These are phyloP conservation scores for Curvularia eragrostidis DNA, from an alignment of 2,329 filamentous ascomycete species.

Conservation along the genomic window DNA sequence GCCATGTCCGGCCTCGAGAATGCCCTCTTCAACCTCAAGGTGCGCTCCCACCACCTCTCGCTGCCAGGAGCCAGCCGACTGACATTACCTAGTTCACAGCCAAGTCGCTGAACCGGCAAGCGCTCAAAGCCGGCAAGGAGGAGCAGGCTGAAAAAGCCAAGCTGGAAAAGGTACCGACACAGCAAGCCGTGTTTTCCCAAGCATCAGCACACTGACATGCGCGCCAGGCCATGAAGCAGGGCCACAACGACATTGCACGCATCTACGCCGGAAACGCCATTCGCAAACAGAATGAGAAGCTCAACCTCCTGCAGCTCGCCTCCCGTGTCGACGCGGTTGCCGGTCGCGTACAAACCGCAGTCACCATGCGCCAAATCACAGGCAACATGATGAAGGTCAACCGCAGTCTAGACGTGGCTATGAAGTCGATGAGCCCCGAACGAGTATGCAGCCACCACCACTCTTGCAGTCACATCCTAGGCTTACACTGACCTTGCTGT, in stretches of 20 bases:
- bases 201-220: not conserved
- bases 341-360: constrained; percentile 67
- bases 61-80: constrained; percentile 21
- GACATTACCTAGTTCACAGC: constrained; percentile 61
- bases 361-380: constrained; percentile 67
- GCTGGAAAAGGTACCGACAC: constrained; percentile 61
- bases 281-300: constrained; percentile 67
- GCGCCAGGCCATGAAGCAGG: constrained; percentile 63
- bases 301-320: constrained; percentile 64
- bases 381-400: constrained; percentile 69
- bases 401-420: constrained; percentile 66
- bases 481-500: constrained; percentile 13
- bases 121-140: constrained; percentile 66
- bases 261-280: constrained; percentile 70
- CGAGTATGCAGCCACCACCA: constrained; percentile 54
- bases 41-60: constrained; percentile 32
- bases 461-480: not conserved
- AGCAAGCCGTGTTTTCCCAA: not conserved
- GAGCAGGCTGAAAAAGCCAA: constrained; percentile 67
- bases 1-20: constrained; percentile 67
- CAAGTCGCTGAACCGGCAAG: constrained; percentile 68
- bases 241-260: constrained; percentile 66
- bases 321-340: constrained; percentile 66
- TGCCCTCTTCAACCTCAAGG: constrained; percentile 68
- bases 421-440: constrained; percentile 69